Evolutionary conservation across 116 monocot species (phyloP).

Genomic region (Posidonia oceanica): DNA sequence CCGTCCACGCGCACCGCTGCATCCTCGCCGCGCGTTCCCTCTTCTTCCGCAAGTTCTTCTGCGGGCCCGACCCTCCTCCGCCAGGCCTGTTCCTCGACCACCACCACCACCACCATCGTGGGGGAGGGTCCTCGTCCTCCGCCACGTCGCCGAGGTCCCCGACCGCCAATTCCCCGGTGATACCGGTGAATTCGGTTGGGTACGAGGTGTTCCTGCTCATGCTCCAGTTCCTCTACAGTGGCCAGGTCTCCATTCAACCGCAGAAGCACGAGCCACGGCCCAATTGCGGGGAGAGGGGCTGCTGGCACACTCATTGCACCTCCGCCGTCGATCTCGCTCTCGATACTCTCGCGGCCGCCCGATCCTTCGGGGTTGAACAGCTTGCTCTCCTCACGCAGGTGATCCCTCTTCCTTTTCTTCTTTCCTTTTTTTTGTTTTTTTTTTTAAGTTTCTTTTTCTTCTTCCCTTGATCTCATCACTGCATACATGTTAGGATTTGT

Average conservation of each 20-base stretch:
- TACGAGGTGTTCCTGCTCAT: constrained; percentile 90
- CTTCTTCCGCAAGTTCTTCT: constrained; percentile 94
- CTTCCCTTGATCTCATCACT: not conserved
- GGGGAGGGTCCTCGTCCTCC: not conserved
- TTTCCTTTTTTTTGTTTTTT: not conserved
- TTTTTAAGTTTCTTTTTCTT: not conserved
- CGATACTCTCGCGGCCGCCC: constrained; percentile 70
- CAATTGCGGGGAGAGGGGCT: constrained; percentile 66
- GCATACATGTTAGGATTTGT: no score
- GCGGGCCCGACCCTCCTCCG: constrained; percentile 35
- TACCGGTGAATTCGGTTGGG: constrained; percentile 86
- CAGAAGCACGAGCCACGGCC: constrained; percentile 84
- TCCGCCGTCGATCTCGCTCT: constrained; percentile 89
- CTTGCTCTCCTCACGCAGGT: constrained; percentile 76
- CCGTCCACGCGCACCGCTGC: constrained; percentile 91
- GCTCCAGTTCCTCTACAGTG: constrained; percentile 97
- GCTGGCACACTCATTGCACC: constrained; percentile 94
- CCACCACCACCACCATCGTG: constrained; percentile 10
- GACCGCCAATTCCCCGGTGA: constrained; percentile 18
- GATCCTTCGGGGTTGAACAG: constrained; percentile 62
- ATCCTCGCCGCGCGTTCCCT: constrained; percentile 82
- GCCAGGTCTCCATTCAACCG: constrained; percentile 69
- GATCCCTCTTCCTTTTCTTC: not conserved
- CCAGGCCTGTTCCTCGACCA: constrained; percentile 10
- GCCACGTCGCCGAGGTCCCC: constrained; percentile 8